phyloP scores from a whole-genome alignment of 2,329 filamentous ascomycete species.

The Phoma sp. region DNA sequence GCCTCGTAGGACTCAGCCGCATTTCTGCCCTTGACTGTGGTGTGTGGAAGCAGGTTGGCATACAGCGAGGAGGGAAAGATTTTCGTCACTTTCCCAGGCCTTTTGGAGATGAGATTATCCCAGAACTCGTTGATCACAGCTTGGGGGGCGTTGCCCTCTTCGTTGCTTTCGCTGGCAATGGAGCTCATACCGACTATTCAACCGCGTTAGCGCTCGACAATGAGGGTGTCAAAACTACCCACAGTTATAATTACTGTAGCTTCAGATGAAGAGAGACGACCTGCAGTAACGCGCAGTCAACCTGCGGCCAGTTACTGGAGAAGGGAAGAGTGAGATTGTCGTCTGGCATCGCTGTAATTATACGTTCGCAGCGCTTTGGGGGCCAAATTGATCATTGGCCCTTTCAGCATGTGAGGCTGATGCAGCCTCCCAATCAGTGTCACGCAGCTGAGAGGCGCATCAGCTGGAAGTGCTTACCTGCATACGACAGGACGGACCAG shows the following conservation, averaged over 20 bases:
- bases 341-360: background rate
- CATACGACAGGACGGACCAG: too few relatives aligned
- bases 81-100: conserved; percentile 73
- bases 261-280: too few relatives aligned
- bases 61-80: conserved; percentile 72
- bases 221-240: background rate
- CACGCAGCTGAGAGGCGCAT: too few relatives aligned
- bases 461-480: too few relatives aligned
- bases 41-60: conserved; percentile 54
- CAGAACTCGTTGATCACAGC: conserved; percentile 73
- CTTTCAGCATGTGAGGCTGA: background rate
- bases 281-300: too few relatives aligned
- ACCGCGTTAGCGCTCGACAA: background rate
- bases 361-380: background rate
- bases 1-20: conserved; percentile 73
- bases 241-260: too few relatives aligned
- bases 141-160: conserved; percentile 57
- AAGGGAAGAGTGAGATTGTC: too few relatives aligned
- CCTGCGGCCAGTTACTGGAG: too few relatives aligned
- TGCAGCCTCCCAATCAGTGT: too few relatives aligned
- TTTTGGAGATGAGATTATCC: conserved; percentile 69
- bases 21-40: conserved; percentile 64
- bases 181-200: conserved; percentile 20
- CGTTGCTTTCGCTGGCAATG: conserved; percentile 21
- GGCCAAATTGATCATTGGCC: background rate